These are phyloP conservation scores for Melastoma candidum DNA, from an alignment of 441 rosid genomes.

Conservation along the genomic window DNA sequence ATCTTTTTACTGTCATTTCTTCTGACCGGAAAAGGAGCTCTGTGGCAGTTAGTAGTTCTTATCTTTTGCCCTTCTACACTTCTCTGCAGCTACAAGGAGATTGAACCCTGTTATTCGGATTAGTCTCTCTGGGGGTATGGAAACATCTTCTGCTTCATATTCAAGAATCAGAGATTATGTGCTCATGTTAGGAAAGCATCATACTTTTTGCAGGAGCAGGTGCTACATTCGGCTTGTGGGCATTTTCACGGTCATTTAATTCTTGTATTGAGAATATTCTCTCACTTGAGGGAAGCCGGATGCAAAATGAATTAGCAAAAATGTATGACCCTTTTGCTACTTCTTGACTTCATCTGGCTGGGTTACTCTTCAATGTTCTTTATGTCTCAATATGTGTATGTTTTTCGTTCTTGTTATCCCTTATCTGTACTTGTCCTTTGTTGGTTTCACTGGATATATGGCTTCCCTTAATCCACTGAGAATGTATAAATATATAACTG, in stretches of 20 bases:
- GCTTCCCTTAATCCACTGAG: too few relatives aligned
- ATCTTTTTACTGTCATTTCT: too few relatives aligned
- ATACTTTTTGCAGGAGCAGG: conserved; percentile 35
- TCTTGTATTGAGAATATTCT: conserved; percentile 51
- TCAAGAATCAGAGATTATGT: background rate
- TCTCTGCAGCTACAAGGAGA: conserved; percentile 35
- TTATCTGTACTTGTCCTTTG: too few relatives aligned
- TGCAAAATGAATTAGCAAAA: conserved; percentile 64
- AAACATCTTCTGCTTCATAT: background rate
- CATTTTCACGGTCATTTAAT: conserved; percentile 23
- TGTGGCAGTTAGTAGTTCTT: too few relatives aligned
- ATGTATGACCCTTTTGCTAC: conserved; percentile 26
- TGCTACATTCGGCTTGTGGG: conserved; percentile 27
- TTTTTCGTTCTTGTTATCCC: too few relatives aligned
- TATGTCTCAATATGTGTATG: background rate
- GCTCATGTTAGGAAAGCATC: background rate
- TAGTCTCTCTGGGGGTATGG: conserved; percentile 29
- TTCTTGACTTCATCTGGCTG: background rate
- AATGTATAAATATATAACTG: too few relatives aligned
- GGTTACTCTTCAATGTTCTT: conserved; percentile 2
- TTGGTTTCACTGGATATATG: too few relatives aligned
- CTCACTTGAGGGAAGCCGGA: conserved; percentile 45
- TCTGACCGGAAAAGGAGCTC: too few relatives aligned
- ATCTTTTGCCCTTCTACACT: background rate
- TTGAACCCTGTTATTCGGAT: conserved; percentile 19